phyloP scores from a whole-genome alignment of 768 basidiomycete genomes.

The Amanita pallidorosea region DNA sequence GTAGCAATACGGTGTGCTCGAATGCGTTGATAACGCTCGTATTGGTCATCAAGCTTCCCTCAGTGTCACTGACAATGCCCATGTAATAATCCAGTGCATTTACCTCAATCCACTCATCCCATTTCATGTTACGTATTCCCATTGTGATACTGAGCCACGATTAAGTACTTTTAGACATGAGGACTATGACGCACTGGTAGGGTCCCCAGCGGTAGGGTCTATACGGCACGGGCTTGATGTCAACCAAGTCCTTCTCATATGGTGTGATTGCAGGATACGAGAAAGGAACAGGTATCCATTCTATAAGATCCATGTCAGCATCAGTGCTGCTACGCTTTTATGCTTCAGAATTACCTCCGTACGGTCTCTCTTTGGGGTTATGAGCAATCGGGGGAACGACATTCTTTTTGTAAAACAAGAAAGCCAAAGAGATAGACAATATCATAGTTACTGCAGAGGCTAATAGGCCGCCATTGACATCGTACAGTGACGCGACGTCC shows the following conservation, averaged over 20 bases:
- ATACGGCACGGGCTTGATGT: constrained; percentile 50
- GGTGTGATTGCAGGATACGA: constrained; percentile 39
- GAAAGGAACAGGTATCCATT: constrained; percentile 43
- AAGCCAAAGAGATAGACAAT: not conserved
- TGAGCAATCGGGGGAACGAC: not conserved
- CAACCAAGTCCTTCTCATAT: constrained; percentile 24
- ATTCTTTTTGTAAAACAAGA: not conserved
- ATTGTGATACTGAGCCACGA: constrained; percentile 45
- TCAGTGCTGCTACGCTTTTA: not conserved
- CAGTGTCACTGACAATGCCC: not conserved
- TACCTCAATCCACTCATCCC: constrained; percentile 68
- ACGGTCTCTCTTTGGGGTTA: constrained; percentile 9
- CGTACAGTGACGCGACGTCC: not conserved
- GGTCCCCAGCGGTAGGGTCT: constrained; percentile 53
- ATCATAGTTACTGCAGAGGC: not conserved
- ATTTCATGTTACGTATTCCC: constrained; percentile 57
- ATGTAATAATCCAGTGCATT: not conserved
- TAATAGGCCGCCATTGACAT: not conserved
- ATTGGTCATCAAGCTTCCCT: constrained; percentile 55
- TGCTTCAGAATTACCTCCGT: constrained; percentile 13
- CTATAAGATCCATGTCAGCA: constrained; percentile 12
- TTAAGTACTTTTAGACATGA: not conserved
- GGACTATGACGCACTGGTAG: constrained; percentile 40
- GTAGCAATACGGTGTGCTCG: constrained; percentile 43
- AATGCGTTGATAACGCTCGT: constrained; percentile 43